Percentiles rank a stretch among this genome's conserved stretches.
phyloP scores from a whole-genome alignment of 805 yeast genomes.

The Lachancea quebecensis region DNA sequence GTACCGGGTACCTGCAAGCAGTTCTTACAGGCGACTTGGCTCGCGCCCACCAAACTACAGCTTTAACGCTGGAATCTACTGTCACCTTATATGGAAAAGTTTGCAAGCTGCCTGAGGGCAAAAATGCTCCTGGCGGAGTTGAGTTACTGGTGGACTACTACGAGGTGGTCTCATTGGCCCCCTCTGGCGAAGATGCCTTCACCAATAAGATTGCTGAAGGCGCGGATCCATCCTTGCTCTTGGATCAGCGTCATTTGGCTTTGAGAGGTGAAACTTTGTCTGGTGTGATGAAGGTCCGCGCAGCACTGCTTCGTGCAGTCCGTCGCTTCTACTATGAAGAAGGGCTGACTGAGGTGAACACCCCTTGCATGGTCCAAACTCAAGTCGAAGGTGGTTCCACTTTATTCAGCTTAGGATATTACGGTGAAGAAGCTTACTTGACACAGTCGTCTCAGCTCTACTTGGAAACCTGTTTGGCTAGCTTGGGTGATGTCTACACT shows the following conservation, averaged over 20 bases:
- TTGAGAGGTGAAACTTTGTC: conserved; percentile 92
- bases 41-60: conserved; percentile 75
- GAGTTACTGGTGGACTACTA: conserved; percentile 89
- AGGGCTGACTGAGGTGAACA: conserved; percentile 83
- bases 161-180: conserved; percentile 86
- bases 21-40: conserved; percentile 89
- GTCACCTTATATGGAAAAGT: conserved; percentile 74
- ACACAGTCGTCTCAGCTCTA: conserved; percentile 97
- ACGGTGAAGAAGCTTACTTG: conserved; percentile 92
- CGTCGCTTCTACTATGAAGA: conserved; percentile 74
- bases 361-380: conserved; percentile 99
- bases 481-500: conserved; percentile 95
- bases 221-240: conserved; percentile 85
- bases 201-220: conserved; percentile 90
- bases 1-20: conserved; percentile 83
- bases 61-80: conserved; percentile 84
- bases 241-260: conserved; percentile 94
- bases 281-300: conserved; percentile 92
- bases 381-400: conserved; percentile 99
- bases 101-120: conserved; percentile 86
- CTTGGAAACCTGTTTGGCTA: conserved; percentile 92
- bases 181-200: conserved; percentile 92
- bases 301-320: conserved; percentile 62
- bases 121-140: conserved; percentile 95
- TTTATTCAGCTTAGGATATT: conserved; percentile 84